A percentile compares a stretch with the other conserved stretches of the same genome.
phyloP scores from a whole-genome alignment of 1,284 basidiomycete species.

The Irpex rosettiformis region DNA sequence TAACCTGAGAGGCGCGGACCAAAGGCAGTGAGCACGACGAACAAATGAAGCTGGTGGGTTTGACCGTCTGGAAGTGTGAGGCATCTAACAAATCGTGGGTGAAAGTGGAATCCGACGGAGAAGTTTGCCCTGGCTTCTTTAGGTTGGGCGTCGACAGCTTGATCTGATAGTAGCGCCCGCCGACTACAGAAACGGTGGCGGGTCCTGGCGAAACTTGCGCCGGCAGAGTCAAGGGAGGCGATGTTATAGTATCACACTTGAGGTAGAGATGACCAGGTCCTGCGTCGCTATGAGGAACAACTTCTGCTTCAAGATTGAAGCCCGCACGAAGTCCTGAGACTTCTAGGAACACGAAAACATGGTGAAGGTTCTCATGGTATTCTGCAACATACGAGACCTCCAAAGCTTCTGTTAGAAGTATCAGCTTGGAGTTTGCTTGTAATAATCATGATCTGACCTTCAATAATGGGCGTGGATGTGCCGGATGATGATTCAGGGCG shows the following conservation, averaged over 20 bases:
- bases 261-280: slow-evolving; percentile 51
- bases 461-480: not conserved
- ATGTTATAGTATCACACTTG: slow-evolving; percentile 52
- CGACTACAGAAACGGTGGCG: slow-evolving; percentile 45
- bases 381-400: slow-evolving; percentile 77
- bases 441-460: not conserved
- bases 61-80: slow-evolving; percentile 48
- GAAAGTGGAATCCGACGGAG: slow-evolving; percentile 12
- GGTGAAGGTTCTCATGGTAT: slow-evolving; percentile 77
- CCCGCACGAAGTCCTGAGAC: slow-evolving; percentile 44
- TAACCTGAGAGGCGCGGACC: slow-evolving; percentile 46
- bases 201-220: slow-evolving; percentile 57
- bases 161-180: slow-evolving; percentile 51
- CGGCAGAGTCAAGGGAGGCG: slow-evolving; percentile 64
- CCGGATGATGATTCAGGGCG: not conserved
- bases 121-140: not conserved
- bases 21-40: slow-evolving; percentile 75
- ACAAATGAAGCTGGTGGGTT: slow-evolving; percentile 65
- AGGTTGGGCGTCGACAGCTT: slow-evolving; percentile 45
- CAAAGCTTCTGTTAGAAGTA: slow-evolving; percentile 29
- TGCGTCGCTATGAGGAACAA: slow-evolving; percentile 37
- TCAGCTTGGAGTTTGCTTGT: not conserved
- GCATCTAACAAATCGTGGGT: slow-evolving; percentile 59
- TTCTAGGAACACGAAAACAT: slow-evolving; percentile 67
- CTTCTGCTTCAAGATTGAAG: slow-evolving; percentile 57